Evolutionary conservation across 257 asterid species (phyloP), one percentile per base, ranked within the genome.

Genomic region (Solanum lycopersicoides): DNA sequence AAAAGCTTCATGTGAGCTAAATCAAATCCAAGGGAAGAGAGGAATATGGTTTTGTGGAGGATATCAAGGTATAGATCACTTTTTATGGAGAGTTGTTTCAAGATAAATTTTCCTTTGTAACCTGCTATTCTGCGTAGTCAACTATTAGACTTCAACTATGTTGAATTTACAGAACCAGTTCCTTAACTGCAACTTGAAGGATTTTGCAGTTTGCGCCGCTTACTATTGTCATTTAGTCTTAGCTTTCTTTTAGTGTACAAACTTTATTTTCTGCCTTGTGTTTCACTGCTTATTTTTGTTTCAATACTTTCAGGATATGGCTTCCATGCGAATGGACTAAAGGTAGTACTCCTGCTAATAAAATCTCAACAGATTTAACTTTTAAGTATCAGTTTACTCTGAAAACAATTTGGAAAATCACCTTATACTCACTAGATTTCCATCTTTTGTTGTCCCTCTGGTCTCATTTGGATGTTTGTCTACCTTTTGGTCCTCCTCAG

Each of bases 21-120:
- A 91, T 86, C 89, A 91, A 47, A 95, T 95, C 90, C 98, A 95
- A 91, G 98, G 98, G 80, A 94, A 94, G 90, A 93, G 98, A 75
- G 88, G 93, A 90, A 92, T 95, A 89, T 96, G 99, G 99, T 96
- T 95, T 73, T 93, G 96, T 87, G 99, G 99, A 90, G 98, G 98
- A 45, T 45, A 45, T 45, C 53, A 45, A 45, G 53, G 53, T 45
- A 12, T 21, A 44, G 12, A 44, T 44, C 50, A 11, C 50, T 44
- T 12, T 44, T 44, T 44, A 12, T 44, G 50, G 0, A 44, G 50
- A 44, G 15, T 44, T 44, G 50, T 44, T 44, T 44, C 50, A 44
- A 44, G 50, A 44, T 45, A 45, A 28, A 28, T 28, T 1, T 28
- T 28, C 30, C 2, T 44, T 44, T 44, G 15, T 76, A 41, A 41